Evolutionary conservation across 1,284 basidiomycete species (phyloP).

Genomic region (Takashimella tepidaria): DNA sequence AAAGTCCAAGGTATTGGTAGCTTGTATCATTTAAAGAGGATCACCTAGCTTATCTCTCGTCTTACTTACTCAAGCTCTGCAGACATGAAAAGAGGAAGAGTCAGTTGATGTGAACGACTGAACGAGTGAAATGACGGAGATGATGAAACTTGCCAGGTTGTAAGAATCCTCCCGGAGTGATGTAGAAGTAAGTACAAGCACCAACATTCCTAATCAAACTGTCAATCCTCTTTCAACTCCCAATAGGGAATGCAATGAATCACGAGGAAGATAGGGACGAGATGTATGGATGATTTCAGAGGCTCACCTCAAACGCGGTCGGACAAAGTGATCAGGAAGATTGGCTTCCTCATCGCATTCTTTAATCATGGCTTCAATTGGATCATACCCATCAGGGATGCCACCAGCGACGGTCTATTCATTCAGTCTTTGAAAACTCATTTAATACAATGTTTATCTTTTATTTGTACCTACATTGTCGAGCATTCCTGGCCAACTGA

Average conservation of each 20-base stretch:
- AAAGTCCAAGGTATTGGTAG: conserved; percentile 1
- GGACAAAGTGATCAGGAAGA: conserved; percentile 60
- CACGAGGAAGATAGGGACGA: not conserved
- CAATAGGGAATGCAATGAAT: not conserved
- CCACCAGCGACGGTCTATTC: conserved; percentile 52
- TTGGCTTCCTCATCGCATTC: conserved; percentile 92
- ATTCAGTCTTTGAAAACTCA: too few relatives aligned
- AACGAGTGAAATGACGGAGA: not conserved
- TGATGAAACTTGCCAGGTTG: conserved; percentile 56
- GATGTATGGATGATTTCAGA: not conserved
- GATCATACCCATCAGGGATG: conserved; percentile 62
- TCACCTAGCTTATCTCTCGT: conserved; percentile 53
- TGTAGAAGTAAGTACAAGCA: conserved; percentile 52
- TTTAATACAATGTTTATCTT: too few relatives aligned
- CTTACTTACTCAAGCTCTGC: conserved; percentile 27
- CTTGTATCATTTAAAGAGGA: not conserved
- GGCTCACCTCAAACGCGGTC: conserved; percentile 55
- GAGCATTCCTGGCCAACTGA: conserved; percentile 59
- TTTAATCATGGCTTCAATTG: conserved; percentile 75
- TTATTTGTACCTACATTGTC: conserved; percentile 40
- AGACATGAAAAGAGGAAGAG: not conserved
- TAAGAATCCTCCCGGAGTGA: conserved; percentile 66
- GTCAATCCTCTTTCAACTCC: too few relatives aligned
- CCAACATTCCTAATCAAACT: conserved; percentile 27
- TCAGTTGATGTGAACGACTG: not conserved